Evolutionary conservation across 108 stramenopile species (phyloP), one percentile per base, ranked within the genome.

Genomic region (Cylindrotheca closterium): DNA sequence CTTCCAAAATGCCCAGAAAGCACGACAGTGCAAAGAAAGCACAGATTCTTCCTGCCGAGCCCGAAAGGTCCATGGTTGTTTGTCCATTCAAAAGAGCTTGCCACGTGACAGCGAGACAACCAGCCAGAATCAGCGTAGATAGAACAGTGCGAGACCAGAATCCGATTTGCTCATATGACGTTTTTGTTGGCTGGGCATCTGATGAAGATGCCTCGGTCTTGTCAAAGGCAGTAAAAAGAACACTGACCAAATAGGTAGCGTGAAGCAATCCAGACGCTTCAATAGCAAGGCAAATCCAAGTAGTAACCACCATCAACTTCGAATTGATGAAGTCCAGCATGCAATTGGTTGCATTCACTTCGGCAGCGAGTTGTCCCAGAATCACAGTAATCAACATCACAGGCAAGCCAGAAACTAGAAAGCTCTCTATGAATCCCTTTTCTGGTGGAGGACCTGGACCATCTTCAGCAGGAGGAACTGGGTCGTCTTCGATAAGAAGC

Each of bases 291-390:
- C 84, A 77, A 27, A 77, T 12, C 59, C 77, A 81, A 4, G 74
- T 66, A 28, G 80, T 80, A 26, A 75, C 65, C 29, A 79, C 47
- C 69, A 81, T 71, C 27, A 81, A 75, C 65, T 67, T 79, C 48
- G 81, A 86, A 67, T 91, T 87, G 73, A 86, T 82, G 58, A 81
- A 87, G 65, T 91, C 90, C 24, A 91, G 75, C 90, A 86, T 85
- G 61, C 74, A 62, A 15, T 64, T 47, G 25, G 78, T 60, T 18
- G 76, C 72, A 42, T 80, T 80, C 23, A 84, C 71, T 33, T 80
- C 73, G 0, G 79, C 63, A 0, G 71, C 70, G 23, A 83, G 68
- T 58, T 89, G 85, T 48, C 85, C 83, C 29, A 86, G 34, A 42
- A 88, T 77, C 23, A 86, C 67, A 18, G 80, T 79, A 65, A 63